Percentiles rank a stretch among this genome's conserved stretches.
Conservation (phyloP, 805 yeast species). For the Zygotorulaspora danielsina region DNA sequence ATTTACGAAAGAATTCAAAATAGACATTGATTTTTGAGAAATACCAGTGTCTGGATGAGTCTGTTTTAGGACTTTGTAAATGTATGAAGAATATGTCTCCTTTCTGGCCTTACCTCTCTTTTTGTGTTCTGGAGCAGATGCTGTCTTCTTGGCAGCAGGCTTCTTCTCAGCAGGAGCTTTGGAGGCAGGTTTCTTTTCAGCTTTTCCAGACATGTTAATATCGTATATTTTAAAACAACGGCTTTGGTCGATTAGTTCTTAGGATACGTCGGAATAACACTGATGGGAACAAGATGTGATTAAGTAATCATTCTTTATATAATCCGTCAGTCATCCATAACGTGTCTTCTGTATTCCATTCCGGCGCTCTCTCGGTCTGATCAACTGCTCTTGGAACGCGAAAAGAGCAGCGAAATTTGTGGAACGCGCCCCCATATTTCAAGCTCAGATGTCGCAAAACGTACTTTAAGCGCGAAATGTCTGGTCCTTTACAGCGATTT, state of each 20-base stretch:
- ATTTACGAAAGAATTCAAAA: conserved; percentile 93
- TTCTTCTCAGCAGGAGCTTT: conserved; percentile 96
- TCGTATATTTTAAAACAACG: background rate
- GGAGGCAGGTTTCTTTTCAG: conserved; percentile 70
- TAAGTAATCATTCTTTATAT: no score
- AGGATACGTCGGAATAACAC: conserved; percentile 1
- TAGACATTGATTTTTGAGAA: conserved; percentile 94
- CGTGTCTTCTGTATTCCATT: no score
- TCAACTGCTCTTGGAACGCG: background rate
- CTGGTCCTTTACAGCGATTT: no score
- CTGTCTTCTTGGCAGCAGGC: conserved; percentile 86
- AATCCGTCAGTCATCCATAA: no score
- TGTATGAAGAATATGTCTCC: conserved; percentile 93
- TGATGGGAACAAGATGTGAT: no score
- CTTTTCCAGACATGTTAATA: conserved; percentile 59
- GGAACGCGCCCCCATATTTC: no score
- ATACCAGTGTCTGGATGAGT: conserved; percentile 98
- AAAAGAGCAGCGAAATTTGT: conserved; percentile 19
- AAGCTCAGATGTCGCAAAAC: no score
- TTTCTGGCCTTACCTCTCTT: conserved; percentile 89
- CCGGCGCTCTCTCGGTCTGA: no score
- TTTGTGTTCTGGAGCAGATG: conserved; percentile 66
- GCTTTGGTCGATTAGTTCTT: background rate
- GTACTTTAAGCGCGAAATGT: no score
- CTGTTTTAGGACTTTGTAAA: conserved; percentile 93